Percentiles rank a stretch among this genome's conserved stretches.
These are phyloP conservation scores for Sherardia arvensis DNA, from an alignment of 257 asterid genomes.

Conservation along the genomic window DNA sequence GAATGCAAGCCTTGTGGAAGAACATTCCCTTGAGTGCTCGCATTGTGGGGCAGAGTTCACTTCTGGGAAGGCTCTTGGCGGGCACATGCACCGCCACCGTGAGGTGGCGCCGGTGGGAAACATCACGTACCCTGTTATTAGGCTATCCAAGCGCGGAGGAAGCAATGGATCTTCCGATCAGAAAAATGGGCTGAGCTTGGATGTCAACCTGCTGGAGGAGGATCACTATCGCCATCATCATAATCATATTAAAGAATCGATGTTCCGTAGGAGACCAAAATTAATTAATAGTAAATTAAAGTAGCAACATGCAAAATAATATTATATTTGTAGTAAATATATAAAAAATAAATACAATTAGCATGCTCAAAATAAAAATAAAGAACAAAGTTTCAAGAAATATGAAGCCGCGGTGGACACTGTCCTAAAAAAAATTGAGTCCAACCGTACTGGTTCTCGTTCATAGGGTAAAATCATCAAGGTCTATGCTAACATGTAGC, in stretches of 20 bases:
- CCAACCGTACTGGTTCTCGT: too few species aligned
- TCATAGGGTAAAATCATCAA: too few species aligned
- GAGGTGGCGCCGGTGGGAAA: conserved; percentile 26
- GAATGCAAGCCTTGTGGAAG: conserved; percentile 71
- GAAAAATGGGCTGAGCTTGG: conserved; percentile 34
- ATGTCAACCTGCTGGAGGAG: conserved; percentile 66
- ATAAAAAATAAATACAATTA: too few species aligned
- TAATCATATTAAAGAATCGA: conserved; percentile 10
- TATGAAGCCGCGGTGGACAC: too few species aligned
- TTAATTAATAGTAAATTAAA: too few species aligned
- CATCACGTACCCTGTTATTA: conserved; percentile 21
- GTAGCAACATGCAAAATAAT: too few species aligned
- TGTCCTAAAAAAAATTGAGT: too few species aligned
- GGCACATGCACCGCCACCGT: conserved; percentile 40
- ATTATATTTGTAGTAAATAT: too few species aligned
- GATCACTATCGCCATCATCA: conserved; percentile 33
- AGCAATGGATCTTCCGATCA: conserved; percentile 17
- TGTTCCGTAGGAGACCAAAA: too few species aligned
- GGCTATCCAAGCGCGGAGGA: conserved; percentile 21
- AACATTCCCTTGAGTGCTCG: conserved; percentile 44
- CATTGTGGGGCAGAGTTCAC: conserved; percentile 37
- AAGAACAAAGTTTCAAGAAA: too few species aligned
- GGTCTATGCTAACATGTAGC: too few species aligned
- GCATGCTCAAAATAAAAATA: too few species aligned
- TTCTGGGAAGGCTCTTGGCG: conserved; percentile 40